Evolutionary conservation across 139 green algal genomes (phyloP).

Genomic region (Volvox reticuliferus): DNA sequence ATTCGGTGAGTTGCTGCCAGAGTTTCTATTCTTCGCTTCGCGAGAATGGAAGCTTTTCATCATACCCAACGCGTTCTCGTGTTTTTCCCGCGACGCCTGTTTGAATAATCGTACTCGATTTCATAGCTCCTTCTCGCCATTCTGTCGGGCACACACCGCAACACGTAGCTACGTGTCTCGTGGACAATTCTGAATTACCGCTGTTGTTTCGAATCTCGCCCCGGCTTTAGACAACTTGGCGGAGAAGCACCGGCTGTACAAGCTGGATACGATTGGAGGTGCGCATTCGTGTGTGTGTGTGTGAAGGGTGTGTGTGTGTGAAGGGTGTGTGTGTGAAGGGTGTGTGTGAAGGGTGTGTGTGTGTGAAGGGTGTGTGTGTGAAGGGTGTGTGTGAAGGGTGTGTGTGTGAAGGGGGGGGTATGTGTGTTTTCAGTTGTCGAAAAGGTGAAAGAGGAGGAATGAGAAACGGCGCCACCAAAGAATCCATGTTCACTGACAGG

Average conservation of each 20-base stretch:
- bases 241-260: slow-evolving; percentile 48
- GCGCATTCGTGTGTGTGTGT: not conserved
- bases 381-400: not conserved
- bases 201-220: not conserved
- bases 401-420: not conserved
- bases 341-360: not conserved
- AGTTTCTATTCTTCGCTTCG: too few relatives aligned
- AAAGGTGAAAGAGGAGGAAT: too few relatives aligned
- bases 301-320: not conserved
- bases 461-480: too few relatives aligned
- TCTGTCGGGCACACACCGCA: too few relatives aligned
- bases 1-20: slow-evolving; percentile 25
- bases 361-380: not conserved
- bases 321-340: not conserved
- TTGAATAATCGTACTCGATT: too few relatives aligned
- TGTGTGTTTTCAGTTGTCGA: too few relatives aligned
- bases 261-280: slow-evolving; percentile 55
- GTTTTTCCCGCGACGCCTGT: not conserved
- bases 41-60: too few relatives aligned
- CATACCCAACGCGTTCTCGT: not conserved
- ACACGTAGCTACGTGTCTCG: too few relatives aligned
- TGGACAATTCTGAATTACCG: not conserved
- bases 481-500: too few relatives aligned
- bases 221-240: slow-evolving; percentile 11
- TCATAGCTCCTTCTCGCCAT: too few relatives aligned